A percentile compares a stretch with the other conserved stretches of the same genome.
Conservation (phyloP, 2,329 filamentous ascomycete genomes). For the Fusarium sp. region DNA sequence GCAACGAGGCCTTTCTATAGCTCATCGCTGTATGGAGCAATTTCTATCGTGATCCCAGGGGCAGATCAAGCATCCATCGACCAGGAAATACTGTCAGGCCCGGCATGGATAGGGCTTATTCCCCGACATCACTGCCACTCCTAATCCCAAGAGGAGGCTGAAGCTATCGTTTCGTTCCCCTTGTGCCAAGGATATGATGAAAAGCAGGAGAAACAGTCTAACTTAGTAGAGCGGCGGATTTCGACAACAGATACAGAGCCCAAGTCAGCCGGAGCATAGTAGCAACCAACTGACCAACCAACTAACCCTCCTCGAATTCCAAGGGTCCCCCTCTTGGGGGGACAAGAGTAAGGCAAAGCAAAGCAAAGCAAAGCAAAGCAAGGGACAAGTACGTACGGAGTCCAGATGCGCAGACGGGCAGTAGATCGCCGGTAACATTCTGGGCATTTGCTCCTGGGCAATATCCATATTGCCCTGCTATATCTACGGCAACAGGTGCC, state of each 20-base stretch:
- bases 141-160: conserved; percentile 22
- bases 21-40: conserved; percentile 14
- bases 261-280: conserved; percentile 24
- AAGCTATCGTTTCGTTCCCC: conserved; percentile 5
- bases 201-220: conserved; percentile 4
- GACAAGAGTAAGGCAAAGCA: not conserved
- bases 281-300: conserved; percentile 19
- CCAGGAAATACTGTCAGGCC: conserved; percentile 23
- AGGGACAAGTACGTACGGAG: not conserved
- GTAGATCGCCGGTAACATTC: conserved; percentile 37
- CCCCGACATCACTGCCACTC: conserved; percentile 29
- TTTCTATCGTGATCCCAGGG: conserved; percentile 27
- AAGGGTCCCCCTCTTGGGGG: conserved; percentile 7
- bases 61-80: conserved; percentile 31
- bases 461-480: conserved; percentile 29
- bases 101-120: conserved; percentile 25
- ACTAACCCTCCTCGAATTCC: conserved; percentile 1
- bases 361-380: not conserved
- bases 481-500: conserved; percentile 32
- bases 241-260: conserved; percentile 16
- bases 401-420: conserved; percentile 11
- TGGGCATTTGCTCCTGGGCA: conserved; percentile 7
- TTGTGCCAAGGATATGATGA: conserved; percentile 8
- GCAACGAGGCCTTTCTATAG: conserved; percentile 41
- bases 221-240: not conserved